Percentiles rank a stretch among this genome's conserved stretches.
These are phyloP conservation scores for Jacaranda mimosifolia DNA, from an alignment of 257 asterid species.

Conservation along the genomic window DNA sequence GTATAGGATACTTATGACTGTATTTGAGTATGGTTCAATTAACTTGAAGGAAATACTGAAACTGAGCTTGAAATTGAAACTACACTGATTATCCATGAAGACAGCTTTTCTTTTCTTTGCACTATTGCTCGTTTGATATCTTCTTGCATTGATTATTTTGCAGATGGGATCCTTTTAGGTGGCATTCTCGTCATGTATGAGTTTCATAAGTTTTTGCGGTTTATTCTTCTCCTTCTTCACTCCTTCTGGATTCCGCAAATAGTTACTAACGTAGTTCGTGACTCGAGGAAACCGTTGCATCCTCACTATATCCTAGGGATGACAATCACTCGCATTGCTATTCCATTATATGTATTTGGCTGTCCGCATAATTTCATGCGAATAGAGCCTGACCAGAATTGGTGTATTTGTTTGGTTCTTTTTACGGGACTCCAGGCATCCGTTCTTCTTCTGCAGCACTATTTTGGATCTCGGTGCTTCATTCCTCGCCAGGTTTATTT, in stretches of 20 bases:
- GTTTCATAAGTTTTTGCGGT: conserved; percentile 77
- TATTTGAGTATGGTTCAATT: no score
- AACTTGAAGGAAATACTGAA: no score
- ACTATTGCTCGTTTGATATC: conserved; percentile 13
- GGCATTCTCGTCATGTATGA: conserved; percentile 92
- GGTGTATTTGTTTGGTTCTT: conserved; percentile 78
- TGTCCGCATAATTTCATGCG: conserved; percentile 98
- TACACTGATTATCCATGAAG: background rate
- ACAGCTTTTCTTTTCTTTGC: background rate
- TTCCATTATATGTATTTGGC: conserved; percentile 87
- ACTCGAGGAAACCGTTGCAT: conserved; percentile 93
- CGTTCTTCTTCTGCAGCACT: conserved; percentile 88
- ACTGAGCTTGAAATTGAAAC: no score
- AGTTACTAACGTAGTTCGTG: conserved; percentile 75
- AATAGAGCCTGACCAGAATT: conserved; percentile 71
- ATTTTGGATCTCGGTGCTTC: conserved; percentile 94
- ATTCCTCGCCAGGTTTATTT: conserved; percentile 87
- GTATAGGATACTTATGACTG: no score
- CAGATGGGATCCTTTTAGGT: conserved; percentile 95
- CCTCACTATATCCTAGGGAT: conserved; percentile 95
- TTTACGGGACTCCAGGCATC: conserved; percentile 81
- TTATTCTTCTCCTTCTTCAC: conserved; percentile 83
- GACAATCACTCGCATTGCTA: conserved; percentile 81
- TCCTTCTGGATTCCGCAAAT: conserved; percentile 98
- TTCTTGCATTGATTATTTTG: conserved; percentile 41